Evolutionary conservation across 2,329 filamentous ascomycete genomes (phyloP).

Genomic region (Aureobasidium sp.): DNA sequence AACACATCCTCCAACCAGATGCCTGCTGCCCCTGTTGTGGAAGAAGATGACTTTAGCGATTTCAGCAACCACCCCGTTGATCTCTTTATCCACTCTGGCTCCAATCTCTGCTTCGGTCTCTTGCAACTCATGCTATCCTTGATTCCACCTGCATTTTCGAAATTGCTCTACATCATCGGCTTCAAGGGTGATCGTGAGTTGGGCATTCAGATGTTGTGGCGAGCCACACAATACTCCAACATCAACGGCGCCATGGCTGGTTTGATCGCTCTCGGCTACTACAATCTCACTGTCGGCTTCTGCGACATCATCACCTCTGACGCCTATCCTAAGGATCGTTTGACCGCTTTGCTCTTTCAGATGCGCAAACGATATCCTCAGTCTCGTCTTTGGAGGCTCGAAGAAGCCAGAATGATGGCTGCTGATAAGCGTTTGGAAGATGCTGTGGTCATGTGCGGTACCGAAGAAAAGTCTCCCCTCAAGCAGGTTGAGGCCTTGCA

Average conservation of each 20-base stretch:
- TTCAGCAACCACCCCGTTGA: constrained; percentile 69
- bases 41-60: constrained; percentile 53
- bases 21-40: constrained; percentile 21
- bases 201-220: constrained; percentile 83
- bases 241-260: constrained; percentile 89
- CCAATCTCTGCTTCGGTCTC: constrained; percentile 83
- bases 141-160: constrained; percentile 84
- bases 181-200: constrained; percentile 82
- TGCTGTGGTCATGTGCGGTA: constrained; percentile 55
- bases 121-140: constrained; percentile 83
- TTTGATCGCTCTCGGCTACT: constrained; percentile 73
- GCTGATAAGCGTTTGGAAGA: constrained; percentile 59
- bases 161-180: constrained; percentile 77
- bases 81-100: constrained; percentile 80
- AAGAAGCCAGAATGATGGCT: constrained; percentile 73
- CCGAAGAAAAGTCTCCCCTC: constrained; percentile 52
- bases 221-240: constrained; percentile 72
- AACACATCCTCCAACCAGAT: neutral
- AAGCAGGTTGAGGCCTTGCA: constrained; percentile 82
- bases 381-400: constrained; percentile 77
- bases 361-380: constrained; percentile 76
- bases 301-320: constrained; percentile 76
- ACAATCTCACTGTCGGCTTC: constrained; percentile 78
- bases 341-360: constrained; percentile 58
- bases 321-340: constrained; percentile 61